Percentiles rank a stretch among this genome's conserved stretches.
phyloP scores from a whole-genome alignment of 768 basidiomycete genomes.

The Asterophora lycoperdoides region DNA sequence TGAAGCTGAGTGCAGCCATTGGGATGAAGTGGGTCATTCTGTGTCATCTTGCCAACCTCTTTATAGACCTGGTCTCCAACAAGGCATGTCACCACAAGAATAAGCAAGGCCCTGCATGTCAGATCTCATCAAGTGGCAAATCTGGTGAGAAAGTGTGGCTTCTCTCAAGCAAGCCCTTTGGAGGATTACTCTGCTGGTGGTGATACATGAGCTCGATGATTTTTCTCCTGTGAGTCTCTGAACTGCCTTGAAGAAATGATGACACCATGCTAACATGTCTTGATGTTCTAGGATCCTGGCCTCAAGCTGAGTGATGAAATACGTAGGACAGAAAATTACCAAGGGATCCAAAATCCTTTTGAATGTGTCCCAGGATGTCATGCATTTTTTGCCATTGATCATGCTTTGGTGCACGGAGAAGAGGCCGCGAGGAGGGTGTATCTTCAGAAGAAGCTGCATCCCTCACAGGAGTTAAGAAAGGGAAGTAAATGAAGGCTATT shows the following conservation, averaged over 20 bases:
- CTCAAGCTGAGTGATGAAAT: background rate
- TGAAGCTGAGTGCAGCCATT: too few species aligned
- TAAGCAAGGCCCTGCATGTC: too few species aligned
- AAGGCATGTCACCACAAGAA: too few species aligned
- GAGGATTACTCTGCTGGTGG: too few species aligned
- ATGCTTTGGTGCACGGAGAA: conserved; percentile 1
- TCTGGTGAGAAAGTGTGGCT: too few species aligned
- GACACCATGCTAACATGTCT: conserved; percentile 4
- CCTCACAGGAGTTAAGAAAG: background rate
- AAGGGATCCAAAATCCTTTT: conserved; percentile 2
- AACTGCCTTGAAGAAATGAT: conserved; percentile 14
- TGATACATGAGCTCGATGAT: too few species aligned
- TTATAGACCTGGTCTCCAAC: too few species aligned
- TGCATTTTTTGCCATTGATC: background rate
- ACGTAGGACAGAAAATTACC: background rate
- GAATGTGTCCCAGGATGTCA: background rate
- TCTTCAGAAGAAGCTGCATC: background rate
- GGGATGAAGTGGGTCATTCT: too few species aligned
- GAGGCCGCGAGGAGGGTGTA: background rate
- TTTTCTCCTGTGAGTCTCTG: conserved; percentile 10
- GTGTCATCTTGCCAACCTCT: too few species aligned
- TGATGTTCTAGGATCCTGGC: background rate
- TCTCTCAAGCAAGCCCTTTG: too few species aligned
- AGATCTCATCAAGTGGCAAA: too few species aligned
- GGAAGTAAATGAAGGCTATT: background rate